Conservation (phyloP, 139 green algal genomes). For the Deuterostichococcus epilithicus region DNA sequence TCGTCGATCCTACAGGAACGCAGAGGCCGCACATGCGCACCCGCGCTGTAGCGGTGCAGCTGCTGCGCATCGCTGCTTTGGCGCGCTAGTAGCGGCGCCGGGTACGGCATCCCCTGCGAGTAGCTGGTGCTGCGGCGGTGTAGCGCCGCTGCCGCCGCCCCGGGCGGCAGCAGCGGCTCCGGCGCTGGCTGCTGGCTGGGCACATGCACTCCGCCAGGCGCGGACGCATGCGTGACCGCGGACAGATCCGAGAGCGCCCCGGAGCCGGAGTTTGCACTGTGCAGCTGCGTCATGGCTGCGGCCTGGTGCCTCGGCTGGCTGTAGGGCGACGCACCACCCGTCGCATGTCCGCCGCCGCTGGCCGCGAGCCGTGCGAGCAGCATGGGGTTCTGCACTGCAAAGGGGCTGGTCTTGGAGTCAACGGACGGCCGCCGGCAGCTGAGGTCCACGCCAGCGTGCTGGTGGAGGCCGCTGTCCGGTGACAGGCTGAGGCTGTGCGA, state of each 20-base stretch:
- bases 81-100: too few relatives aligned
- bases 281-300: neutral
- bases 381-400: neutral
- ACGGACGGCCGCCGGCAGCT: too few relatives aligned
- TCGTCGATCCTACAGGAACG: too few relatives aligned
- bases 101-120: neutral
- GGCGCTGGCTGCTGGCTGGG: too few relatives aligned
- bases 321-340: too few relatives aligned
- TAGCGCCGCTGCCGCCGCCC: neutral
- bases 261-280: neutral
- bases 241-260: neutral
- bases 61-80: too few relatives aligned
- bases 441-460: too few relatives aligned
- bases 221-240: neutral
- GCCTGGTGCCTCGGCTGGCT: neutral
- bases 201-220: too few relatives aligned
- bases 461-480: neutral
- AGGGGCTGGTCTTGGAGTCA: neutral
- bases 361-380: neutral
- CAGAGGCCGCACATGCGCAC: too few relatives aligned
- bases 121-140: neutral
- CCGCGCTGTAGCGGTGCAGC: too few relatives aligned
- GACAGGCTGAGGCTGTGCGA: neutral
- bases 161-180: neutral
- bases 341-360: too few relatives aligned